Base-by-base conservation (phyloP, 2,329 filamentous ascomycete species). In the Trichophyton simii region DNA sequence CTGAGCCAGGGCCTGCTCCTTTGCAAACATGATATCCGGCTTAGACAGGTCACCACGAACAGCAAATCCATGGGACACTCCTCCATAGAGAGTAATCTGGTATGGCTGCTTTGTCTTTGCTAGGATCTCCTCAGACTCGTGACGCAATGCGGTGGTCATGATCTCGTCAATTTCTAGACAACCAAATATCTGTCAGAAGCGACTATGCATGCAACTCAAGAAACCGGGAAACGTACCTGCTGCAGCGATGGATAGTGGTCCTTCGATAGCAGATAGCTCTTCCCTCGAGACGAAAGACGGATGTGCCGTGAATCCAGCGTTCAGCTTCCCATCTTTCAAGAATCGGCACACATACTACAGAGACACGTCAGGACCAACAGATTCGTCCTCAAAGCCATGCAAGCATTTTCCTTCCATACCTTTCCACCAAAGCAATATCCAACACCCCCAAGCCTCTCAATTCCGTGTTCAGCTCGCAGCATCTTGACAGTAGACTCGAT, bases 401-500 rank as follows among this genome's bases (percentile, higher is more conserved):
- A 15, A 52, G 3, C 11, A 64, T 28, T 18, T 34, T 28, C 3
- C n/a, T 8, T n/a, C 7, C 75, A 63, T 66, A 83, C 82, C 79
- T 88, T 88, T 61, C 80, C 87, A 42, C 88, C 87, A 66, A 90
- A 88, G 74, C 88, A 91, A 74, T 90, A 90, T 0, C 87, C 87
- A 0, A 85, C 82, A 13, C 78, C 81, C 1, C 82, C 87, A 41
- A 91, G 74, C 65, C 80, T 82, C 70, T 63, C 62, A n/a, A 64
- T 42, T 9, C 63, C 62, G 38, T 59, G n/a, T 3, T 83, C 77
- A 59, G 79, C 77, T 63, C 80, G 80, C 60, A 90, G 70, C 61
- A 82, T 78, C 70, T 83, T 81, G 65, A 83, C 72, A 38, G 75
- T 73, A 22, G 72, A 69, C 61, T 78, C 76, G 13, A 83, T 73